Percentiles rank a stretch among this genome's conserved stretches.
These are phyloP conservation scores for Mrakia blollopis DNA, from an alignment of 768 basidiomycete genomes.

Conservation along the genomic window DNA sequence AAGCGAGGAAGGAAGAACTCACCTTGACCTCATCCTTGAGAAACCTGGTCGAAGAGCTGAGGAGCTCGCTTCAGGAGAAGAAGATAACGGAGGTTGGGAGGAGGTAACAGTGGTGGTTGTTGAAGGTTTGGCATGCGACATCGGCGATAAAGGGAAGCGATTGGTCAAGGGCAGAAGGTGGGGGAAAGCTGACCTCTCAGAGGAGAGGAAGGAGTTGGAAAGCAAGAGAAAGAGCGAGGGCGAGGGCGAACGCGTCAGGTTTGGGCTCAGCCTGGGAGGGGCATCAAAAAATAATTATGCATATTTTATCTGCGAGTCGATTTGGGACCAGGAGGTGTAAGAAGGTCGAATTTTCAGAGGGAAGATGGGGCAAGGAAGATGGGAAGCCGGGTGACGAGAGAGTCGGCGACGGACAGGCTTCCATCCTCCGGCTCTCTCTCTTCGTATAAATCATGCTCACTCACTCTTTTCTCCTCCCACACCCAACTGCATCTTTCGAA, in stretches of 20 bases:
- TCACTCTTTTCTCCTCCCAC: not conserved
- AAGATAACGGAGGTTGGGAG: not conserved
- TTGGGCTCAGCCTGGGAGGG: not conserved
- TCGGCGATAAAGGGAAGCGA: not conserved
- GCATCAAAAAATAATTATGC: too few species aligned
- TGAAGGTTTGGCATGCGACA: not conserved
- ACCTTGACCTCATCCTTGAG: conserved; percentile 14
- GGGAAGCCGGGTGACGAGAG: too few species aligned
- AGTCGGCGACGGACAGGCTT: too few species aligned
- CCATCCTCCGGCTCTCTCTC: not conserved
- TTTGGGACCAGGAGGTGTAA: too few species aligned
- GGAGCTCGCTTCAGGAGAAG: not conserved
- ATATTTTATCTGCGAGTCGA: too few species aligned
- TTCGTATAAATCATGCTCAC: not conserved
- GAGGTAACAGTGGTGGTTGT: conserved; percentile 6
- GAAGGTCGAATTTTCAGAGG: too few species aligned
- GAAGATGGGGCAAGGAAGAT: too few species aligned
- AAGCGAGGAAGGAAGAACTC: not conserved
- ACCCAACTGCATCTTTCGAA: not conserved
- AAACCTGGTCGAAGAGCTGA: not conserved
- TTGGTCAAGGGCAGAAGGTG: not conserved
- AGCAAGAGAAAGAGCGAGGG: too few species aligned
- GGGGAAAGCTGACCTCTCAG: not conserved
- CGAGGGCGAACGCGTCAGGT: not conserved
- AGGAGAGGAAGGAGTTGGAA: not conserved